Base-by-base conservation (phyloP, 208 protist species). In the Wallacemonas sp. region DNA sequence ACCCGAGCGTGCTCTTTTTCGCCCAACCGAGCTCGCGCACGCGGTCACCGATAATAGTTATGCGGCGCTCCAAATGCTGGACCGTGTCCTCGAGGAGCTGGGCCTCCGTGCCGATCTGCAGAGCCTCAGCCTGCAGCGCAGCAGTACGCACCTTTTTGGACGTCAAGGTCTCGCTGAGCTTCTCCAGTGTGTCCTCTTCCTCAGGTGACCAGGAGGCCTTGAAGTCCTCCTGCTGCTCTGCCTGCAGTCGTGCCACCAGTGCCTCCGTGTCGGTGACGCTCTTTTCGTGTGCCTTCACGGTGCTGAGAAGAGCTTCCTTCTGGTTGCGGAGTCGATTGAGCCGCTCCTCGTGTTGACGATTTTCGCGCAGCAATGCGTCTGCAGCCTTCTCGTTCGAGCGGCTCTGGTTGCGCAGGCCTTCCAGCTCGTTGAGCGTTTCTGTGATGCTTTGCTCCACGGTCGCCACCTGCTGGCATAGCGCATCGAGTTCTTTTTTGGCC, bases 381-480 rank as follows among this genome's bases (percentile, higher is more conserved):
- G 81, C 82, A 28, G 77, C 59, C 57, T 67, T 68, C 52, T 92
- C 84, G 11, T 57, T 74, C 1, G 82, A 74, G 22, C 42, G 44
- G 61, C 81, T 84, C 33, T 91, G 73, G 45, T 72, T 81, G 28
- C 78, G 84, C 26, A 95, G 64, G 2, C 41, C 65, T 54, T 94
- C 86, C 32, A 96, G 52, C 49, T 89, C 74, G 55, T 94, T 89
- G 18, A 95, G 78, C 28, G 84, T 74, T 26, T 93, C 80, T 7
- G 81, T 94, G 61, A 95, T 91, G 26, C 63, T 38, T 65, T 93
- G 87, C 69, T 96, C 86, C 22, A 91, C 76, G 2, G 74, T 66
- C 2, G 87, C 86, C 1, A 94, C 82, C 29, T 82, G 65, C 59
- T 95, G 82, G 74, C 86, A 89, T 2, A 92, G 50, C 26, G 67